Base-by-base conservation (phyloP, 2,329 filamentous ascomycete genomes). In the Graphilbum sp. region DNA sequence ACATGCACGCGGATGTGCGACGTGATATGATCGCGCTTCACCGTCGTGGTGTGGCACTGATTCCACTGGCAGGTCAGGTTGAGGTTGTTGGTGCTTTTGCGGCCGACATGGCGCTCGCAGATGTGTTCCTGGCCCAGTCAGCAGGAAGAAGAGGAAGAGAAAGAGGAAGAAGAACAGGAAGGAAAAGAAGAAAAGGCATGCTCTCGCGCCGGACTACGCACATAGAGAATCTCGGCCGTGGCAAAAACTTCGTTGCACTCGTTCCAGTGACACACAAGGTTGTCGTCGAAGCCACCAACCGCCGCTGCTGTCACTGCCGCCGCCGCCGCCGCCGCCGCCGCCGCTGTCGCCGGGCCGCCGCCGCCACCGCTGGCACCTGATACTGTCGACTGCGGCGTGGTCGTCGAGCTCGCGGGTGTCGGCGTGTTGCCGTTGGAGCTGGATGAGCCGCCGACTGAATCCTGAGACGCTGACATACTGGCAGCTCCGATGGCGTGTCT, bases 1-100 rank as follows among this genome's bases (percentile, higher is more conserved):
- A 98, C 88, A 58, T 98, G 90, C 38, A 96, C 90, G 47, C 90
- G 84, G 51, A 98, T 95, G 61, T 98, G 90, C 36, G 90, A 96
- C 36, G 90, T 98, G 61, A 98, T 98, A 64, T 98, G 90, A 53
- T 96, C 90, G 52, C 90, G 85, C 71, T 98, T 96, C 57, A 96
- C 88, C 2, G 88, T 96, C 35, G 87, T 95, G 18, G 88, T 96
- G 46, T 86, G 78, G 65, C 90, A 98, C 46, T 79, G 81, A 50
- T 87, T 90, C 90, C 90, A 98, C 57, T 92, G 84, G 63, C 90
- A 98, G 39, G 86, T 95, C 56, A 98, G 62, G 60, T 90, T 96
- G 53, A 98, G 69, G 62, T 98, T 98, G 67, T 96, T 96, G 54
- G 90, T 98, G 65, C 84, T 93, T 69, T 98, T 98, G 61, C 90